Evolutionary conservation across 2,329 filamentous ascomycete species (phyloP), one percentile per base, ranked within the genome.

Genomic region (Boeremia exigua): DNA sequence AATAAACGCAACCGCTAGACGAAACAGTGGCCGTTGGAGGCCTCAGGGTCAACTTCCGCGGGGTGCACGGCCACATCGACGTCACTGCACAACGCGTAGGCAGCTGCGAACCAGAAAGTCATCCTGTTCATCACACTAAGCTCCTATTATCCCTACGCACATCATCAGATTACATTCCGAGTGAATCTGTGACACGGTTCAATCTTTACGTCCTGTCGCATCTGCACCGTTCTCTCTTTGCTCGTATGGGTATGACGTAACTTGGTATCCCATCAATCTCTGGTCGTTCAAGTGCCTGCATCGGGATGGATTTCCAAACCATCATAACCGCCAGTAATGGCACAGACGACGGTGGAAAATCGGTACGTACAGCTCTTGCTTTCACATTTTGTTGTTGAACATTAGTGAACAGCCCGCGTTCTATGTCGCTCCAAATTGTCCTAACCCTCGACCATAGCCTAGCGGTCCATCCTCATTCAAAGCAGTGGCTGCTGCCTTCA

Each of bases 401-500:
- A 23, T 23, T 5, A 23, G 19, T 23, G 19, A 23, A 23, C 19
- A 23, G 19, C 5, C 8, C 14, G 25, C 27, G 39, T 9, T 25
- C 15, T 27, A 28, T 27, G 5, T 19, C 32, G 12, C 17, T 7
- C 14, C 23, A 17, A 44, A 14, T 8, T 25, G 38, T 39, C 51
- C 59, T 68, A 11, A 40, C 23, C 10, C 8, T 28, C 36, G 25
- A 17, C 30, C 40, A 12, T 57, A 74, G 71, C 65, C 71, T 48
- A 61, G 56, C 29, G 68, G 69, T 17, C 70, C 67, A 12, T 71
- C 68, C n/a, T 72, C 71, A 9, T 59, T 74, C 29, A 64, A 67
- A 14, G 63, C 73, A 1, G 62, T 75, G n/a, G 54, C 72, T 30
- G 68, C 73, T 36, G 72, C 73, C 3, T 71, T 76, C 43, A 55